Evolutionary conservation across 2,329 filamentous ascomycete genomes (phyloP), one percentile per base, ranked within the genome.

Genomic region (Xylariaceae sp.): DNA sequence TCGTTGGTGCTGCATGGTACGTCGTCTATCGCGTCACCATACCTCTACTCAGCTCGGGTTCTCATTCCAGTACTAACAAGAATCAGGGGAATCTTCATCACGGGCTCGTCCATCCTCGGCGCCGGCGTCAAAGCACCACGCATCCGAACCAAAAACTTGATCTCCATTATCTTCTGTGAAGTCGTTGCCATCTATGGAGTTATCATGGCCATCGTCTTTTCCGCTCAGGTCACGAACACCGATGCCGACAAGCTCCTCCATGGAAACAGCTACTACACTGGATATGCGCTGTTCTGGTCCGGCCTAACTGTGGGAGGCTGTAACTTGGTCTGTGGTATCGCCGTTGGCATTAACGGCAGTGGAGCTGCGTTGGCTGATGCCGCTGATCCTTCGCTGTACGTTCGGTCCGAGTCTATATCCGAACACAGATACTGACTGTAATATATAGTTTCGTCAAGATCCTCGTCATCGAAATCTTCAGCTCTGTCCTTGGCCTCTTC

Each of bases 161-260:
- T 98, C 65, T 97, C 91, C 59, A 98, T 98, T 68, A 97, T 98
- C 71, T 98, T 98, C 73, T 98, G 93, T 74, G 93, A 98, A 72
- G 93, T 98, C 62, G 93, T 98, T 60, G 93, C 93, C 68, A 98
- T 98, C 67, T 98, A 98, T 77, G 94, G 94, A 59, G 91, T 98
- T 69, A 98, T 98, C 71, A 98, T 98, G 89, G 86, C 90, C 58
- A 98, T 98, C 64, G 87, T 98, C 59, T 97, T 97, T 73, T 94
- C 90, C 34, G 79, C 90, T 48, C 95, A 96, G 68, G 71, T 98
- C 56, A 77, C 79, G 55, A 65, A 76, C 42, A 77, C 93, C 22
- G 62, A 73, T 33, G 76, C 76, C 42, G 78, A 83, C 30, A 74
- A 76, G 15, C 66, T 89, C 22, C 86, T 85, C 69, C 85, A 85